Percentiles rank a stretch among this genome's conserved stretches.
Conservation (phyloP, 768 basidiomycete species). For the Glaciozyma martinii region DNA sequence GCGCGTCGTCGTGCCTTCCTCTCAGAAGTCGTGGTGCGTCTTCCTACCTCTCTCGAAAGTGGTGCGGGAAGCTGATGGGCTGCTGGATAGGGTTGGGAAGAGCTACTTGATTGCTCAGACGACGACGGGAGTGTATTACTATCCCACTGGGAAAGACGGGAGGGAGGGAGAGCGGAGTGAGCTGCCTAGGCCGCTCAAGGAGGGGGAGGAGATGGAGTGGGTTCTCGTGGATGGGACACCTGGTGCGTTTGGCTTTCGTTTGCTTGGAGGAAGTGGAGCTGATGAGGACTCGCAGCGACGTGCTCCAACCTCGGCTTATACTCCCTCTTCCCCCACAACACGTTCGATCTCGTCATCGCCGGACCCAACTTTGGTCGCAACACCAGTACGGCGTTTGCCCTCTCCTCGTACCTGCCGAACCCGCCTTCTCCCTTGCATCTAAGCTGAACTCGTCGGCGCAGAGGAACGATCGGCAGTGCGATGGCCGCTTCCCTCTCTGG, state of each 20-base stretch:
- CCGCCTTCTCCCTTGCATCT: not conserved
- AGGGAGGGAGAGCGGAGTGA: not conserved
- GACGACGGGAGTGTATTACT: slow-evolving; percentile 39
- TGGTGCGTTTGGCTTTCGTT: not conserved
- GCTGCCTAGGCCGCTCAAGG: slow-evolving; percentile 28
- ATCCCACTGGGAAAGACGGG: slow-evolving; percentile 28
- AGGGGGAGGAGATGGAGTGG: slow-evolving; percentile 41
- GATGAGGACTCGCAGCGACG: slow-evolving; percentile 34
- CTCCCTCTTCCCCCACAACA: slow-evolving; percentile 38
- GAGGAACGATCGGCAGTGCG: slow-evolving; percentile 42
- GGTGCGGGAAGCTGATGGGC: not conserved
- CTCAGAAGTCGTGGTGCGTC: slow-evolving; percentile 39
- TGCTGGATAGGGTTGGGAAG: slow-evolving; percentile 37
- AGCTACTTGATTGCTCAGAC: slow-evolving; percentile 39
- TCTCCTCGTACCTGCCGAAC: slow-evolving; percentile 35
- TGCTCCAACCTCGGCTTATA: slow-evolving; percentile 41
- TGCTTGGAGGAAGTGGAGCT: too few species aligned
- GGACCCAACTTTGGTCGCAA: slow-evolving; percentile 39
- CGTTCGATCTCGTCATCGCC: slow-evolving; percentile 41
- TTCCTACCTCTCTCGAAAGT: not conserved
- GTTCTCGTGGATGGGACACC: slow-evolving; percentile 40
- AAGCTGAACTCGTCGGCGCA: slow-evolving; percentile 4
- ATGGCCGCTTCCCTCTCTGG: slow-evolving; percentile 39
- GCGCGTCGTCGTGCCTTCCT: slow-evolving; percentile 40
- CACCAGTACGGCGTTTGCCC: slow-evolving; percentile 41